Base-by-base conservation (phyloP, 495 filamentous ascomycete species). In the Thermochaetoides thermophila region DNA sequence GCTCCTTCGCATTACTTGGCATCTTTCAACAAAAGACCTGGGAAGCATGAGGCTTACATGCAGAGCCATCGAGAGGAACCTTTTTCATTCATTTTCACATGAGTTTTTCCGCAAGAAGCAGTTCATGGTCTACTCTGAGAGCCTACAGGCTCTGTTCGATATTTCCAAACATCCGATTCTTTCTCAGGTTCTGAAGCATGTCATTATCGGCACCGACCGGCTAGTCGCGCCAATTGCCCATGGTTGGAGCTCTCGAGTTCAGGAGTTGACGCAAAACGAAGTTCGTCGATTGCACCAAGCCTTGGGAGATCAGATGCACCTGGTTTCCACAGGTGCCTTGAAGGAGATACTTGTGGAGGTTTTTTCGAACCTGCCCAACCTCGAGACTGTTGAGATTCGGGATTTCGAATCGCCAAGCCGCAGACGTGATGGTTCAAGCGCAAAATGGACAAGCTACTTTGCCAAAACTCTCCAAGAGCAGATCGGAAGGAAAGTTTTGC, bases 101-200 rank as follows among this genome's bases (percentile, higher is more conserved):
- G 67, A 71, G 41, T 74, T 69, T 53, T 74, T 74, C 45, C 48
- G 55, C 13, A 69, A 67, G 43, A 60, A 60, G 29, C 63, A 69
- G 43, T 74, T 74, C 49, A 65, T 69, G 57, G 43, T 67, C 37
- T 57, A 52, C 7, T 43, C 56, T 16, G 48, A 46, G 31, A 68
- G 65, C 39, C 55, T 74, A 4, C 44, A 60, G 36, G 52, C 62
- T 1, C 57, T 74, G 16, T 42, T 69, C 18, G 60, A 64, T 36
- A 74, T 74, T 31, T 58, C 69, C n/a, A 60, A 61, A 7, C 51
- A 57, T 24, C 56, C 57, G 17, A 52, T 45, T n/a, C 33, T 72
- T 2, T 55, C 56, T 1, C 34, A 42, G 2, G 42, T 34, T 21
- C 42, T 74, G 8, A 59, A 34, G 2, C 57, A 68, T 45, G 53